Percentiles rank a stretch among this genome's conserved stretches.
phyloP scores from a whole-genome alignment of 2,329 filamentous ascomycete genomes.

The Fusarium hainanense region DNA sequence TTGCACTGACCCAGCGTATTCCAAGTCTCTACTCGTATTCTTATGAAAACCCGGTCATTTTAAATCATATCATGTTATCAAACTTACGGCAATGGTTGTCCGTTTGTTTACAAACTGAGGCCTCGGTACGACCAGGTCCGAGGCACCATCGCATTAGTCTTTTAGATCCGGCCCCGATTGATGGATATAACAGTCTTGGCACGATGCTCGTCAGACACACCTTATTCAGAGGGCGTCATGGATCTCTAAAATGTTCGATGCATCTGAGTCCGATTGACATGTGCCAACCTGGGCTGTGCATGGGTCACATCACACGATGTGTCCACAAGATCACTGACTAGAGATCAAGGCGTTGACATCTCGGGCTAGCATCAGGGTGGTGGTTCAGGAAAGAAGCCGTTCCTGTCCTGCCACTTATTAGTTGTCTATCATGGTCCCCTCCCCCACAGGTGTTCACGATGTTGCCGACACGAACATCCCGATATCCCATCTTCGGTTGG shows the following conservation, averaged over 20 bases:
- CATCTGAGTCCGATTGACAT: conserved; percentile 20
- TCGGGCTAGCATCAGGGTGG: conserved; percentile 15
- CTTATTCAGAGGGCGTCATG: conserved; percentile 15
- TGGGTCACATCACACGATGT: conserved; percentile 27
- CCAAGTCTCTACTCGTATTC: background rate
- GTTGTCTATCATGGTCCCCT: conserved; percentile 24
- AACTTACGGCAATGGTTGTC: background rate
- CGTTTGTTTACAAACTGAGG: background rate
- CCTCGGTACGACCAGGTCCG: background rate
- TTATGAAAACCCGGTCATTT: background rate
- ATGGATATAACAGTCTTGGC: background rate
- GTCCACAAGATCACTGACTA: conserved; percentile 22
- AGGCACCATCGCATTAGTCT: background rate
- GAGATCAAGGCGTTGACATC: conserved; percentile 22
- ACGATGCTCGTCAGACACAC: background rate
- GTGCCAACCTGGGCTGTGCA: conserved; percentile 10
- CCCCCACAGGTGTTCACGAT: conserved; percentile 36
- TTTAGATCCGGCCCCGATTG: conserved; percentile 3
- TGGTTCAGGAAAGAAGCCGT: conserved; percentile 8
- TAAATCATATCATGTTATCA: background rate
- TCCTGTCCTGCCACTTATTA: conserved; percentile 13
- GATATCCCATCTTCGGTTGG: conserved; percentile 31
- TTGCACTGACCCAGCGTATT: background rate
- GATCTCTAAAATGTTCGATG: conserved; percentile 4
- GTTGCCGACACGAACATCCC: conserved; percentile 40